Percentiles rank a stretch among this genome's conserved stretches.
Conservation (phyloP, 306 rosid genomes). For the Nissolia schottii region DNA sequence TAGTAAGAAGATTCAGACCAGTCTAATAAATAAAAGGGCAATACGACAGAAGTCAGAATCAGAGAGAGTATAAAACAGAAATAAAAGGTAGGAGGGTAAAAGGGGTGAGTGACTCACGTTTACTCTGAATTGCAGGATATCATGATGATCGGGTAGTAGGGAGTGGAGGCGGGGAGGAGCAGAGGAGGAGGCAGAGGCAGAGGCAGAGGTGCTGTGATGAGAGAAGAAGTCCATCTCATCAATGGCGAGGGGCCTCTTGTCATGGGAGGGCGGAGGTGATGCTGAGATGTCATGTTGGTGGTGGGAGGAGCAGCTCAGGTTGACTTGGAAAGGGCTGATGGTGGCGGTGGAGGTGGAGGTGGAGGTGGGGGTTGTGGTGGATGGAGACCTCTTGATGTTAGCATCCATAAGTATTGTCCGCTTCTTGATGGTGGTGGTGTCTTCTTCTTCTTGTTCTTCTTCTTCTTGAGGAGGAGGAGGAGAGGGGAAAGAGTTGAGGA, state of each 20-base stretch:
- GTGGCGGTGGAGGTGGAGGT: neutral
- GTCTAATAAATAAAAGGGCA: conserved; percentile 52
- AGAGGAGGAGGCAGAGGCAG: conserved; percentile 23
- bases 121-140: conserved; percentile 36
- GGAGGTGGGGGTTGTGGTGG: neutral
- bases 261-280: conserved; percentile 33
- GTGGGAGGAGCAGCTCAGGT: conserved; percentile 41
- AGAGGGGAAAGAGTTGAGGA: conserved; percentile 52
- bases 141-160: conserved; percentile 3
- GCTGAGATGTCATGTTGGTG: neutral
- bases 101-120: conserved; percentile 43
- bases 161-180: neutral
- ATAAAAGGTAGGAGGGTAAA: neutral
- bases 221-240: conserved; percentile 74
- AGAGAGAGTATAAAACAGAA: neutral
- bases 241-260: conserved; percentile 38
- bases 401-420: conserved; percentile 35
- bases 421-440: neutral
- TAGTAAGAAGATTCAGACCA: conserved; percentile 75
- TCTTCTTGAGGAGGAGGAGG: conserved; percentile 40
- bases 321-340: conserved; percentile 51
- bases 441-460: neutral
- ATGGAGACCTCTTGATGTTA: conserved; percentile 16
- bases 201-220: neutral
- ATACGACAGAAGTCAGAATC: neutral